phyloP scores from a whole-genome alignment of 805 yeast genomes.

The Osmozyma mogii region DNA sequence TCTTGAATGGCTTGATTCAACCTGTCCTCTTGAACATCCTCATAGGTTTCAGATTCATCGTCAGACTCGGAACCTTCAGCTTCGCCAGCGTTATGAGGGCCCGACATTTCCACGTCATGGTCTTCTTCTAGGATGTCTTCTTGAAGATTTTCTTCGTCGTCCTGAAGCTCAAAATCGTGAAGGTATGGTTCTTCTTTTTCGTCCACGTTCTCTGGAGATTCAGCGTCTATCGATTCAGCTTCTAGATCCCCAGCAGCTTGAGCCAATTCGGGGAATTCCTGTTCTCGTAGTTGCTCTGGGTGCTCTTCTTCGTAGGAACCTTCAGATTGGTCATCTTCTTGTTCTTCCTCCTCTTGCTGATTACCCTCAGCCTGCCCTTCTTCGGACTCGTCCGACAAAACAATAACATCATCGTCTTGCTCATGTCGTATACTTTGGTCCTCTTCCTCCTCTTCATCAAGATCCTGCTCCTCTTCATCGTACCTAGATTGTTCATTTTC shows the following conservation, averaged over 20 bases:
- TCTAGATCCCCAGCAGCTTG: no score
- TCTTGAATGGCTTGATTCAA: conserved; percentile 1
- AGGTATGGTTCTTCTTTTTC: not conserved
- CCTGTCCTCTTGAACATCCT: conserved; percentile 1
- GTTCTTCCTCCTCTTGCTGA: no score
- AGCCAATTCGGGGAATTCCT: no score
- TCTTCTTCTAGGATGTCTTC: conserved; percentile 1
- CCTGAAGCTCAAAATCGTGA: not conserved
- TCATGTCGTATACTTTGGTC: not conserved
- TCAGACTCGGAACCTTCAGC: not conserved
- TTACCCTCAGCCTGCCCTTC: no score
- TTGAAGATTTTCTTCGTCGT: not conserved
- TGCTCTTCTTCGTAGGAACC: no score
- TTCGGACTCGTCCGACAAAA: conserved; percentile 1
- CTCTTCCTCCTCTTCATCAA: not conserved
- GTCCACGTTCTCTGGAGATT: no score
- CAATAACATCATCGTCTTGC: conserved; percentile 1
- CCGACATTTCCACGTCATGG: no score
- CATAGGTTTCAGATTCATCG: not conserved
- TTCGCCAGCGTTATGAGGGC: no score
- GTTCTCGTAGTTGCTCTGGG: no score
- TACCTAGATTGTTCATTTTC: conserved; percentile 2
- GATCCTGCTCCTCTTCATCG: not conserved
- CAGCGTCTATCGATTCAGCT: no score
- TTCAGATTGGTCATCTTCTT: no score